These are phyloP conservation scores for Candida incommunis DNA, from an alignment of 805 yeast genomes.

Conservation along the genomic window DNA sequence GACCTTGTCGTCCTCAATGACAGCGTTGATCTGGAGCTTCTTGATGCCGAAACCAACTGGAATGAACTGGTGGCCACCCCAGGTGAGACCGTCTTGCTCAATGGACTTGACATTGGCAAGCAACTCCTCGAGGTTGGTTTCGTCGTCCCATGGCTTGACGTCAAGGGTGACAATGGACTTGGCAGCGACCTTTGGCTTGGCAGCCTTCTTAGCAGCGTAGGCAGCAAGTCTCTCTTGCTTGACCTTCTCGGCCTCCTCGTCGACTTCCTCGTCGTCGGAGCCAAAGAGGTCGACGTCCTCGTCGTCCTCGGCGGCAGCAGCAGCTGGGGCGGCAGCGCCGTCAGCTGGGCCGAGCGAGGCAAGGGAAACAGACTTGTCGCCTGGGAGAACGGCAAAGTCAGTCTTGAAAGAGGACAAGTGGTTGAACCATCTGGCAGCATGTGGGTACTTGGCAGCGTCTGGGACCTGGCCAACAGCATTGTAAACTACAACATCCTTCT, in stretches of 20 bases:
- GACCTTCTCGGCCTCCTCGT: constrained; percentile 92
- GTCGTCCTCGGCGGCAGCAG: constrained; percentile 50
- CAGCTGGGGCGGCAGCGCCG: constrained; percentile 36
- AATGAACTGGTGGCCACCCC: constrained; percentile 97
- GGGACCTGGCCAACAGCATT: constrained; percentile 52
- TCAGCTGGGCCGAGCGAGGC: constrained; percentile 24
- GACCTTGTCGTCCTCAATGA: constrained; percentile 93
- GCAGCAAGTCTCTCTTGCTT: constrained; percentile 97
- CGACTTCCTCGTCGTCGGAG: constrained; percentile 87
- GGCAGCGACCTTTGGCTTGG: constrained; percentile 96
- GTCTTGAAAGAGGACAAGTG: constrained; percentile 89
- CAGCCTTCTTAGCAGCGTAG: constrained; percentile 95
- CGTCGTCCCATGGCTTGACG: constrained; percentile 99
- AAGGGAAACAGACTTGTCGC: constrained; percentile 33
- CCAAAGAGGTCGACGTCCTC: constrained; percentile 93
- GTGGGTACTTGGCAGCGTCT: constrained; percentile 66
- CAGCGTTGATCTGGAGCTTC: constrained; percentile 97
- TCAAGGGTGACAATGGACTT: constrained; percentile 94
- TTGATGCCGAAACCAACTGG: constrained; percentile 99
- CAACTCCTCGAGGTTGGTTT: constrained; percentile 86
- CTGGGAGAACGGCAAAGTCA: constrained; percentile 70
- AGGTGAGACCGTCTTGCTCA: constrained; percentile 81
- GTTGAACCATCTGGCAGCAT: constrained; percentile 96
- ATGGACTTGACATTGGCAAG: constrained; percentile 74
- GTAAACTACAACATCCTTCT: constrained; percentile 90